Conservation (phyloP, 2,329 filamentous ascomycete species). For the Cladosporium sp. region DNA sequence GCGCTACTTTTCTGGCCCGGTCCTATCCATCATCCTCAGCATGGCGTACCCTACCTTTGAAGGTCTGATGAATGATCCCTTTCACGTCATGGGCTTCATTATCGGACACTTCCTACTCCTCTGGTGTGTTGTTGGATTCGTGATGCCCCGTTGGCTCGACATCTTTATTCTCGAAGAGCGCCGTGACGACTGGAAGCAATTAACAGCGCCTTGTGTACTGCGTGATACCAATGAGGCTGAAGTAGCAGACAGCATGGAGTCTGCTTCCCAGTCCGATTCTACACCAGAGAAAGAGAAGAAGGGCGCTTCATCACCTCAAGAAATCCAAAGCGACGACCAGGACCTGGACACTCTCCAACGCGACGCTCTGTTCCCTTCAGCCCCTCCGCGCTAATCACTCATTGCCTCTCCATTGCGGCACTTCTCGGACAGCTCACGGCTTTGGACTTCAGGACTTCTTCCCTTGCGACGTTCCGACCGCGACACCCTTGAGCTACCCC, state of each 20-base stretch:
- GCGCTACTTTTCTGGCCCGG: conserved; percentile 47
- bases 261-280: neutral
- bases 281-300: too few relatives aligned
- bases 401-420: too few relatives aligned
- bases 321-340: too few relatives aligned
- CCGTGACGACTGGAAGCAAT: conserved; percentile 39
- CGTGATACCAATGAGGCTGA: neutral
- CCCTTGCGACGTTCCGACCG: too few relatives aligned
- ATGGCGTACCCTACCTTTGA: conserved; percentile 50
- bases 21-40: conserved; percentile 50
- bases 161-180: conserved; percentile 47
- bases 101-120: conserved; percentile 34
- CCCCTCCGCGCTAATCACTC: too few relatives aligned
- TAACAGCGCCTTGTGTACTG: conserved; percentile 1
- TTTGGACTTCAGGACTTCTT: too few relatives aligned
- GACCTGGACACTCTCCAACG: too few relatives aligned
- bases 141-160: conserved; percentile 53
- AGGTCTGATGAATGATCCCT: conserved; percentile 35
- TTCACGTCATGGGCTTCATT: conserved; percentile 44
- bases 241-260: neutral
- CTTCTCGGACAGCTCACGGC: too few relatives aligned
- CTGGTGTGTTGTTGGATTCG: conserved; percentile 37
- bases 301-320: too few relatives aligned
- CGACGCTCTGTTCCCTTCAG: too few relatives aligned
- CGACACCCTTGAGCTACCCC: too few relatives aligned